Base-by-base conservation (phyloP, 2,329 filamentous ascomycete genomes). In the Eutypella sp. region DNA sequence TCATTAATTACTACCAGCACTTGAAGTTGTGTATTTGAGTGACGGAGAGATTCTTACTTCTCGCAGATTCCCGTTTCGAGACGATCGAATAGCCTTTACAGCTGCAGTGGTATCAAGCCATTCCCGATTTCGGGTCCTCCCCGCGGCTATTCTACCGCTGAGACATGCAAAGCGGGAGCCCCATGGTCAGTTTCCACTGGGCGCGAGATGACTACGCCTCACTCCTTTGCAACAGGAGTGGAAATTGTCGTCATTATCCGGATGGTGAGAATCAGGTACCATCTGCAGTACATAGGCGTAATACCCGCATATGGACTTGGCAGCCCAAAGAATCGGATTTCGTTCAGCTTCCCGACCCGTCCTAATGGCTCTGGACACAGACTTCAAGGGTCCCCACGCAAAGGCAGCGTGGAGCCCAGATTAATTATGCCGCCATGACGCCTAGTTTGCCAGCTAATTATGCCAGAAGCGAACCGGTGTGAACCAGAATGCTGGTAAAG, bases 1-100 rank as follows among this genome's bases (percentile, higher is more conserved):
- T 49, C n/a, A n/a, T n/a, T n/a, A n/a, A n/a, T n/a, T n/a, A n/a
- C 50, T 55, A 48, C 47, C 52, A 57, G 57, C 13, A 29, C 7
- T 15, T 52, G 57, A 54, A 51, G 46, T 48, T 42, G 47, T 60
- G 56, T 49, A 45, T 47, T 46, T 46, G 20, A 18, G 24, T 16
- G 38, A 47, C 33, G 39, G 42, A 44, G 19, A 48, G 47, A 56
- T n/a, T 6, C 29, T 24, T 34, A 9, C 36, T 39, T 39, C n/a
- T 11, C 16, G 18, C n/a, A 11, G 23, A 39, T n/a, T 19, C 11
- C 36, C 22, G 36, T 20, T 39, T 39, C 5, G 36, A 39, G 18
- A 2, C n/a, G n/a, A n/a, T n/a, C n/a, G n/a, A n/a, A n/a, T n/a
- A n/a, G n/a, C n/a, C n/a, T n/a, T n/a, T n/a, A n/a, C n/a, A n/a